Percentiles rank a stretch among this genome's conserved stretches.
Conservation (phyloP, 805 yeast genomes). For the Candida schatavii region DNA sequence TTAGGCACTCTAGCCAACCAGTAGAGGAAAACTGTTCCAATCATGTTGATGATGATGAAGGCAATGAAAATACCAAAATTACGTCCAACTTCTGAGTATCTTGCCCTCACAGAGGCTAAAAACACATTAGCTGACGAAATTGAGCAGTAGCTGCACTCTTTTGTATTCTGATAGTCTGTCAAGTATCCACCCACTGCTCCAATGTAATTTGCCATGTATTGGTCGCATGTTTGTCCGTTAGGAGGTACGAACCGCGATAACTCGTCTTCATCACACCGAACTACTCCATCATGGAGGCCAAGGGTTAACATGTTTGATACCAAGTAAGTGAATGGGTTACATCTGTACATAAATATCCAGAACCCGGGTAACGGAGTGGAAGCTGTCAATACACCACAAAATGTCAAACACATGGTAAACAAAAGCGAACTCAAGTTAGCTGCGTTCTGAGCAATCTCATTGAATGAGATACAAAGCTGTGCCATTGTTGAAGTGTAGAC, state of each 20-base stretch:
- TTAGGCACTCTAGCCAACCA: constrained; percentile 42
- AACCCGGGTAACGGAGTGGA: constrained; percentile 60
- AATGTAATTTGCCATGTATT: constrained; percentile 25
- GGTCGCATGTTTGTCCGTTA: constrained; percentile 26
- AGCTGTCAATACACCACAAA: constrained; percentile 75
- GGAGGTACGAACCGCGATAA: constrained; percentile 21
- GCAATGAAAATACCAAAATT: constrained; percentile 26
- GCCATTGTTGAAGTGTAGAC: constrained; percentile 58
- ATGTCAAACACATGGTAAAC: constrained; percentile 61
- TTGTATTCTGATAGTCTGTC: constrained; percentile 14
- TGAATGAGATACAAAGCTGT: constrained; percentile 56
- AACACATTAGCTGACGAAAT: constrained; percentile 25
- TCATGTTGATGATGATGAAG: constrained; percentile 25
- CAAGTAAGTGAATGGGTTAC: constrained; percentile 35
- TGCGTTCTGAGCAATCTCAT: constrained; percentile 58
- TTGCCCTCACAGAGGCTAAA: constrained; percentile 20
- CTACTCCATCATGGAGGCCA: constrained; percentile 27
- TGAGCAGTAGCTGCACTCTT: constrained; percentile 23
- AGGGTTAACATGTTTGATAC: constrained; percentile 25
- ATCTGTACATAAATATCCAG: constrained; percentile 42
- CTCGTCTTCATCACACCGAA: constrained; percentile 23
- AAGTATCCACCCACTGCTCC: constrained; percentile 22
- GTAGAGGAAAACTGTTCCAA: constrained; percentile 30
- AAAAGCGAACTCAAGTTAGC: constrained; percentile 57
- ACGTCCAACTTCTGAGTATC: constrained; percentile 22